Conservation (phyloP, 495 filamentous ascomycete genomes). For the Choiromyces venosus region DNA sequence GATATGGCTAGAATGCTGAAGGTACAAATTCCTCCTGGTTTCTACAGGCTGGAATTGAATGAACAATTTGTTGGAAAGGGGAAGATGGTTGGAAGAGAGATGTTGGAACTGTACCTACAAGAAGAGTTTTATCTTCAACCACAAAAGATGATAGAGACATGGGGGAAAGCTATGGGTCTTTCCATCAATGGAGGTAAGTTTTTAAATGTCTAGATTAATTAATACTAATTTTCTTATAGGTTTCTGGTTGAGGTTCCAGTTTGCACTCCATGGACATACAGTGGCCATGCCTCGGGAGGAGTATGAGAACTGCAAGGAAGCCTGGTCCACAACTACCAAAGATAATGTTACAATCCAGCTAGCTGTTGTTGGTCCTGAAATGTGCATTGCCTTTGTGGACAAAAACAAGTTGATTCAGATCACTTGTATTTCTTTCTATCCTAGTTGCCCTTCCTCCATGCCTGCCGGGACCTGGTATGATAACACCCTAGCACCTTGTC, state of each 20-base stretch:
- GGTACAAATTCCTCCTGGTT: slow-evolving; percentile 5
- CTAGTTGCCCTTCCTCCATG: neutral
- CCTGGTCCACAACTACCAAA: neutral
- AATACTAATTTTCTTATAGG: neutral
- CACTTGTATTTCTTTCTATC: neutral
- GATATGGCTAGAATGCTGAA: slow-evolving; percentile 1
- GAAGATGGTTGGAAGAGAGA: neutral
- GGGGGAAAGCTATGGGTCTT: neutral
- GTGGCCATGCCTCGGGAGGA: neutral
- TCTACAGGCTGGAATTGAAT: neutral
- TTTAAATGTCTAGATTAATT: neutral
- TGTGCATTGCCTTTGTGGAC: slow-evolving; percentile 6
- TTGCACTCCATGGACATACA: slow-evolving; percentile 7
- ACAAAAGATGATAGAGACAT: neutral
- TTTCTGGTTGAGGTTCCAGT: neutral
- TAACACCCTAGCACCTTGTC: neutral
- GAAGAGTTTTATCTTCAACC: neutral
- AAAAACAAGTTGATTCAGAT: neutral
- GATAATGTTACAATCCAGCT: neutral
- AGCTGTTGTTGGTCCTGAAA: slow-evolving; percentile 9
- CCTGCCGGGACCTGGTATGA: neutral
- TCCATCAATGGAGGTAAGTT: neutral
- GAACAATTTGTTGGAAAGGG: neutral
- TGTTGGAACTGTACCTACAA: neutral
- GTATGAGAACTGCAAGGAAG: neutral